Conservation (phyloP, 2,329 filamentous ascomycete species). For the Paecilomyces formosus region DNA sequence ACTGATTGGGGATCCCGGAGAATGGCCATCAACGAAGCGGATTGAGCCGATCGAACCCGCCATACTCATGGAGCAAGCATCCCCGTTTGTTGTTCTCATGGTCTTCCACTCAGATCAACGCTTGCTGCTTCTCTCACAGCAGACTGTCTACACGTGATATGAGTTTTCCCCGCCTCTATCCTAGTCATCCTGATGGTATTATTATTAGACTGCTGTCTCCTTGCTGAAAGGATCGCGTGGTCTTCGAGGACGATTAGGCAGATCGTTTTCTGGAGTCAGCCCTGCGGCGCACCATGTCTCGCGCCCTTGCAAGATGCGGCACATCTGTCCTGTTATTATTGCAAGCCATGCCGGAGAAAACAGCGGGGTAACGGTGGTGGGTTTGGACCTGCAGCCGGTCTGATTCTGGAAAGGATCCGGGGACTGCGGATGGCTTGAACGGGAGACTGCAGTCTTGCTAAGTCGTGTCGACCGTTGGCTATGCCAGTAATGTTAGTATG, state of each 20-base stretch:
- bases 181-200: background rate
- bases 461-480: background rate
- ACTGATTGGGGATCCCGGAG: background rate
- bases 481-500: too few species aligned
- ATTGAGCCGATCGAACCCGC: background rate
- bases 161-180: background rate
- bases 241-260: background rate
- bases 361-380: background rate
- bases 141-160: background rate
- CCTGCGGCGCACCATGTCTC: background rate
- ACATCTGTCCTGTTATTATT: background rate
- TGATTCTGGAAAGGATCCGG: background rate
- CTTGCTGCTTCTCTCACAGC: background rate
- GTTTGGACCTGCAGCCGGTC: background rate
- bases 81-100: background rate
- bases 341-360: background rate
- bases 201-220: background rate
- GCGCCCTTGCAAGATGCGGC: background rate
- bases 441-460: background rate
- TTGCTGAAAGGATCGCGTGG: background rate
- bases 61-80: background rate
- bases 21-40: background rate
- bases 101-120: background rate
- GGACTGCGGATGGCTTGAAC: background rate
- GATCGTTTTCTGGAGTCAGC: background rate